phyloP scores from a whole-genome alignment of 2,329 filamentous ascomycete species.

The Cladophialophora bantiana region DNA sequence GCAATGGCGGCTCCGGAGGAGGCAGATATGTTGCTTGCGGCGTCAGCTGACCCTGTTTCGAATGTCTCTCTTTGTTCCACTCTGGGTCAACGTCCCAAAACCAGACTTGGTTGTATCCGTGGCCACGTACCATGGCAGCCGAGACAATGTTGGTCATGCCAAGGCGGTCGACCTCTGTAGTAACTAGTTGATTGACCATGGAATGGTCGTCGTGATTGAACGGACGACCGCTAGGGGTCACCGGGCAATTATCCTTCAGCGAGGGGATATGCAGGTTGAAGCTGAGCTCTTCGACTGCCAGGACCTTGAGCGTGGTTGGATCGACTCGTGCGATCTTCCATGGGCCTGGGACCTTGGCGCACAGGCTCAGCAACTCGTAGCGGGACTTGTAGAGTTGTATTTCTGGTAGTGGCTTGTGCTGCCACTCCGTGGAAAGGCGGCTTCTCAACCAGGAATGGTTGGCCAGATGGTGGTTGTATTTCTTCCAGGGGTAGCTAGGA shows the following conservation, averaged over 20 bases:
- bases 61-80: not conserved
- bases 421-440: not conserved
- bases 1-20: not conserved
- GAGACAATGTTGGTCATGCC: not conserved
- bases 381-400: slow-evolving; percentile 9
- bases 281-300: slow-evolving; percentile 1
- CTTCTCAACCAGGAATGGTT: not conserved
- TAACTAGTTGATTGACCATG: not conserved
- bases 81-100: not conserved
- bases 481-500: not conserved
- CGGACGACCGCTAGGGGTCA: not conserved
- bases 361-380: not conserved
- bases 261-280: slow-evolving; percentile 7
- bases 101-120: not conserved
- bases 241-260: not conserved
- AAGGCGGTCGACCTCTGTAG: not conserved
- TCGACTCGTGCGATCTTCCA: slow-evolving; percentile 16
- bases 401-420: not conserved
- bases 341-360: slow-evolving; percentile 8
- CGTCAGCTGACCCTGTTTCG: not conserved
- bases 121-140: not conserved
- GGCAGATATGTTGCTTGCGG: not conserved
- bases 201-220: not conserved
- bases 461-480: not conserved
- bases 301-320: not conserved